A percentile compares a stretch with the other conserved stretches of the same genome.
Conservation (phyloP, 257 asterid genomes). For the Gardenia jasminoides region DNA sequence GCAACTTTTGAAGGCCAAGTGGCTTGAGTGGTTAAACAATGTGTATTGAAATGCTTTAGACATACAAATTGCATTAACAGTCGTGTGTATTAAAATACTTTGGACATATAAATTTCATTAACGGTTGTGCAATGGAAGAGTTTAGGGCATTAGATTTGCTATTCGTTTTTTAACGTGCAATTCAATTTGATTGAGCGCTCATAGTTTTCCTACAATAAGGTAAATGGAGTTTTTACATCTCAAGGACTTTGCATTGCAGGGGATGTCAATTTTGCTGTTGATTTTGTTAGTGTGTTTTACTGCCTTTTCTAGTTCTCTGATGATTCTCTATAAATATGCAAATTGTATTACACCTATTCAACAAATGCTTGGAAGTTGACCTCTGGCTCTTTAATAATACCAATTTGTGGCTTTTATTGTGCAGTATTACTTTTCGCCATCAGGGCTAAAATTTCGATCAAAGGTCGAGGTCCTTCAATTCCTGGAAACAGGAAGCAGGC, state of each 20-base stretch:
- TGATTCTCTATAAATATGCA: neutral
- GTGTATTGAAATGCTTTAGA: neutral
- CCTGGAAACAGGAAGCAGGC: slow-evolving; percentile 35
- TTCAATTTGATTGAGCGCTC: neutral
- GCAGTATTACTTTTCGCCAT: slow-evolving; percentile 36
- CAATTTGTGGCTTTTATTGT: slow-evolving; percentile 2
- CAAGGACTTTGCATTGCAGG: neutral
- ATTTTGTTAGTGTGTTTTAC: neutral
- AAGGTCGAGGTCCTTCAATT: slow-evolving; percentile 38
- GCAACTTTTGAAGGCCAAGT: neutral
- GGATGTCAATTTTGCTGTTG: neutral
- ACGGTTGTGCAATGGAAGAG: neutral
- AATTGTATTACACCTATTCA: neutral
- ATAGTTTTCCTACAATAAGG: neutral
- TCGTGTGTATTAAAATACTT: too few relatives aligned
- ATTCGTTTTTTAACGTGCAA: neutral
- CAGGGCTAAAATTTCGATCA: slow-evolving; percentile 34
- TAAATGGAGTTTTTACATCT: neutral
- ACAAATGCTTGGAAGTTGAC: neutral
- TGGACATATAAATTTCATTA: too few relatives aligned
- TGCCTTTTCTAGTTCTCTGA: neutral
- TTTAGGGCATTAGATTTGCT: neutral
- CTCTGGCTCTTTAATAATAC: neutral
- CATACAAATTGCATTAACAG: too few relatives aligned
- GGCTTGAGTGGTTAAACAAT: neutral